Evolutionary conservation across 2,329 filamentous ascomycete species (phyloP).

Genomic region (Curvularia spicifera): DNA sequence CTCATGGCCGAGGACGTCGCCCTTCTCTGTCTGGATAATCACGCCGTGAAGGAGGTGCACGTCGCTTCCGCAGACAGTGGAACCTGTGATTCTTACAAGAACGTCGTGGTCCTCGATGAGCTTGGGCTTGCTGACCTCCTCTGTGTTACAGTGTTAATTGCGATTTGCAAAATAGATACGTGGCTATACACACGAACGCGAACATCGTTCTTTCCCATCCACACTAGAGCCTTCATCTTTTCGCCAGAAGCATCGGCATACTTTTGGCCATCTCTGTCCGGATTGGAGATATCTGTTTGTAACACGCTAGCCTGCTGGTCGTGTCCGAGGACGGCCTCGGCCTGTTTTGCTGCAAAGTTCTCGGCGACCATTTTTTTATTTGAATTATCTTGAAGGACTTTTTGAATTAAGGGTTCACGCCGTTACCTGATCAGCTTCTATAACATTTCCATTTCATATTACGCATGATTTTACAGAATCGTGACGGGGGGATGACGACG

Average conservation of each 20-base stretch:
- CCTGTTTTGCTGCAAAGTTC: not conserved
- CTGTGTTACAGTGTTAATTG: slow-evolving; percentile 50
- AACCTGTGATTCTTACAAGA: slow-evolving; percentile 76
- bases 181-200: slow-evolving; percentile 40
- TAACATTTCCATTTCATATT: not conserved
- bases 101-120: slow-evolving; percentile 76
- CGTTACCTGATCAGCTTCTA: not conserved
- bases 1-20: slow-evolving; percentile 59
- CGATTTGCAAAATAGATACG: no score
- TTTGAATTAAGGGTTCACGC: not conserved
- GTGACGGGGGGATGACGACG: not conserved
- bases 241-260: not conserved
- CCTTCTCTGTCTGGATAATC: slow-evolving; percentile 56
- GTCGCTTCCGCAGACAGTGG: slow-evolving; percentile 66
- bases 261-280: not conserved
- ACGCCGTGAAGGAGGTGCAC: slow-evolving; percentile 61
- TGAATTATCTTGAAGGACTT: not conserved
- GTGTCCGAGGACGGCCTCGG: not conserved
- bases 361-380: not conserved
- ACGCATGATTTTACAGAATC: not conserved
- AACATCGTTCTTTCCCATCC: slow-evolving; percentile 82
- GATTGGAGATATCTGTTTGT: not conserved
- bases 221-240: slow-evolving; percentile 77
- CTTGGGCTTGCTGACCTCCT: slow-evolving; percentile 71
- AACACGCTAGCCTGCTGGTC: not conserved